Percentiles rank a stretch among this genome's conserved stretches.
phyloP scores from a whole-genome alignment of 2,329 filamentous ascomycete genomes.

The Boeremia exigua region DNA sequence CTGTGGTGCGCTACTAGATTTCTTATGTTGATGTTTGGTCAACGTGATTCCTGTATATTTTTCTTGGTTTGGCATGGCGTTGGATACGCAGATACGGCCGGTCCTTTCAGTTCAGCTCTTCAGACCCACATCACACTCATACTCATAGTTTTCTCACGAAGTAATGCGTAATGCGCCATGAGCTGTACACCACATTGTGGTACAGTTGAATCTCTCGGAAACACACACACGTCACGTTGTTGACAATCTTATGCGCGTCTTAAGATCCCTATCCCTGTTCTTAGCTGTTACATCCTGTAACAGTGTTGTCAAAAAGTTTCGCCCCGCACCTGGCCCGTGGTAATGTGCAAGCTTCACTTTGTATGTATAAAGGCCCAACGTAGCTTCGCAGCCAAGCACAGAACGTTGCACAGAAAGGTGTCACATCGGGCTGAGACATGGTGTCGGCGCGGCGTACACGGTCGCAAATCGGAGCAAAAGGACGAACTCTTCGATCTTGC shows the following conservation, averaged over 20 bases:
- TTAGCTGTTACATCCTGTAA: not conserved
- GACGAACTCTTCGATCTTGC: too few relatives aligned
- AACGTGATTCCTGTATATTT: constrained; percentile 1
- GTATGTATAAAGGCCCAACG: not conserved
- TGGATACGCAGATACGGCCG: constrained; percentile 14
- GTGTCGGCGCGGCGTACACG: too few relatives aligned
- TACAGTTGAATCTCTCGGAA: not conserved
- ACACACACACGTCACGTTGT: not conserved
- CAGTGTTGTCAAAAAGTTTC: not conserved
- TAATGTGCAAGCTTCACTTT: constrained; percentile 4
- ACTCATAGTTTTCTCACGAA: constrained; percentile 11
- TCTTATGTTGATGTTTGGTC: not conserved
- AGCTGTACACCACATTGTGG: constrained; percentile 5
- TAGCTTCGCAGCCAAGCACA: not conserved
- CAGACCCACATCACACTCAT: not conserved
- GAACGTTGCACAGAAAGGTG: not conserved
- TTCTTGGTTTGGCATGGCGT: constrained; percentile 7
- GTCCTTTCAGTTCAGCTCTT: not conserved
- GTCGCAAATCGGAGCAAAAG: too few relatives aligned
- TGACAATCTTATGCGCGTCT: not conserved
- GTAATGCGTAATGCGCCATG: constrained; percentile 28
- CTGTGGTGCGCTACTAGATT: constrained; percentile 44
- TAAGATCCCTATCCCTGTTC: not conserved
- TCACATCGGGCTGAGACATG: too few relatives aligned
- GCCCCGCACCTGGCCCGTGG: not conserved